Base-by-base conservation (phyloP, 225 moss, liverwort and hornwort genomes). In the Physcomitrellopsis africana region DNA sequence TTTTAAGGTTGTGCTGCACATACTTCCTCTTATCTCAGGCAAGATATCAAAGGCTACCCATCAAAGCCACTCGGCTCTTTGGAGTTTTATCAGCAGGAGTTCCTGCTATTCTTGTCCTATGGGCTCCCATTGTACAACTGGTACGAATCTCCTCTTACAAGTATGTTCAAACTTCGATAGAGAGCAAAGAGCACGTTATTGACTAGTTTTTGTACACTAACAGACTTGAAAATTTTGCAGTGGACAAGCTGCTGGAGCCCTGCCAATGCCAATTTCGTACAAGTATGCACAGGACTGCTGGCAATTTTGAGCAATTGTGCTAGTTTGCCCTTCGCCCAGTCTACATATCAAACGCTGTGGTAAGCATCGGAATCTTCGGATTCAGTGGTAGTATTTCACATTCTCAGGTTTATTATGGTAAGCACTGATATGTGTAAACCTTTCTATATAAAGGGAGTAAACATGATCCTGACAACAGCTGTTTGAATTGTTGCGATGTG, bases 121-220 rank as follows among this genome's bases (percentile, higher is more conserved):
- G 86, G 83, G 72, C 83, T 81, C 76, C 83, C 20, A 54, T 81
- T 12, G 17, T 69, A 14, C 86, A 78, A 58, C 45, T 78, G 76
- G 81, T 86, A 81, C 75, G 75, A 63, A 26, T 23, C 26, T 45
- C 22, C 43, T 47, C 46, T 16, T 16, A 14, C 42, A 18, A 68
- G 46, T 9, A 11, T 45, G 17, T 13, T 27, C 49, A 16, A 44
- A 42, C 13, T 43, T 43, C 8, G 24, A 19, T 32, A 18, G 43
- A 20, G 51, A 29, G 51, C 23, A 62, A 24, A 14, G 24, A 53
- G 23, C 72, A 16, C 48, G 58, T 32, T 58, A 0, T 22, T 47
- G 46, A 17, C 68, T 55, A 51, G 48, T 1, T 52, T 63, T 37
- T 72, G 29, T 67, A 57, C 56, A 0, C 32, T 37, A 37, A 37